Evolutionary conservation across 139 green algal genomes (phyloP), one percentile per base, ranked within the genome.

Genomic region (Coelastrella sp.): DNA sequence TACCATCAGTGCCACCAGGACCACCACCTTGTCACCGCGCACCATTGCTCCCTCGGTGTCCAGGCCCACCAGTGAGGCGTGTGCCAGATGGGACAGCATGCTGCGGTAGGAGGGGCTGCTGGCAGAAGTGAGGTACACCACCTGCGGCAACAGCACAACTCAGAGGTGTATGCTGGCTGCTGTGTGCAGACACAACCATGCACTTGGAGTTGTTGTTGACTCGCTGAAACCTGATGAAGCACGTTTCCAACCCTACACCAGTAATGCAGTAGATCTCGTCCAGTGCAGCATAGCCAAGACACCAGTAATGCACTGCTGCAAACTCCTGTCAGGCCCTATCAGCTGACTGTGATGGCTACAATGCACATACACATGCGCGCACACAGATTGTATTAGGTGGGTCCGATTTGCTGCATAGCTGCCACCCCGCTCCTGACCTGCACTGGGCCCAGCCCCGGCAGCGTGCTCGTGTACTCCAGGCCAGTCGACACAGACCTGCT

Each of bases 361-460:
- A 49, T 49, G 35, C 35, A 49, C 1, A 49, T 3, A 49, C 35
- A 49, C 35, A 49, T 49, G 3, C 3, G 35, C 3, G 35, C 35
- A 49, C 35, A 49, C 35, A 49, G 3, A 1, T 49, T 49, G 35
- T 49, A 3, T 49, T 49, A 49, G 35, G 35, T 3, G 35, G 35
- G 35, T 49, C 35, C 35, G 1, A 49, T 49, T 49, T 49, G 35
- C 35, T 49, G 35, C 35, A 49, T 49, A 5, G 35, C 35, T 49
- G 35, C 35, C 35, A 49, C 35, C 12, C 63, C 12, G 7, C 4
- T 0, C 8, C 79, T 11, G 49, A 84, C 79, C 79, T 84, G 79
- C 56, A 84, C 56, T 22, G 79, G 79, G 20, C 79, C 79, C 7
- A 84, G 79, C 8, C 79, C 79, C 27, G 79, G 79, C 19, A 84